Conservation (phyloP, 2,329 filamentous ascomycete genomes). For the Pseudogymnoascus sp. region DNA sequence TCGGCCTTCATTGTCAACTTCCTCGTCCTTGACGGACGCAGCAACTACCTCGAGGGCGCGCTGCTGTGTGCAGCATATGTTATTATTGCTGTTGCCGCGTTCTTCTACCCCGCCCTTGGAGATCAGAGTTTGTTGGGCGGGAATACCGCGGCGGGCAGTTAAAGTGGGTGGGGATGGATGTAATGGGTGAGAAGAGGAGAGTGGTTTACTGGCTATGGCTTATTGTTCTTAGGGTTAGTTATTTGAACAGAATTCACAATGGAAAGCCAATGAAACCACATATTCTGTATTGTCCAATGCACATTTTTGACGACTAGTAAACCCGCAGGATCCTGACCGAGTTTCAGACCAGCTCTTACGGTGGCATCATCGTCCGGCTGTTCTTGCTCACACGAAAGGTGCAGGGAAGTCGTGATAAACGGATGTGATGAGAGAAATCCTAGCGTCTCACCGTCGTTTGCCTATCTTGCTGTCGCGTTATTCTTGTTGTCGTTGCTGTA, state of each 20-base stretch:
- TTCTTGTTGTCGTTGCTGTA: neutral
- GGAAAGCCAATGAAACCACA: neutral
- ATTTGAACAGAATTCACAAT: neutral
- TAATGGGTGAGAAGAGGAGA: neutral
- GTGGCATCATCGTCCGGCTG: constrained; percentile 9
- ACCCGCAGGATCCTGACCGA: neutral
- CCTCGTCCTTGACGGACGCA: constrained; percentile 73
- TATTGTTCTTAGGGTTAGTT: neutral
- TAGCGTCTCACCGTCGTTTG: neutral
- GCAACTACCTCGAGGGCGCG: constrained; percentile 78
- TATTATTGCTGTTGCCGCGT: constrained; percentile 59
- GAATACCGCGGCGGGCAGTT: constrained; percentile 22
- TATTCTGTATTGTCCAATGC: neutral
- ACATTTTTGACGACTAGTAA: neutral
- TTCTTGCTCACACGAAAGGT: constrained; percentile 4
- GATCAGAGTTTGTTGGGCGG: constrained; percentile 37
- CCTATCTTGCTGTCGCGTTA: neutral
- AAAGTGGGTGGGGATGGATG: constrained; percentile 13
- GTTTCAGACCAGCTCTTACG: neutral
- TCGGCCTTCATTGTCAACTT: constrained; percentile 83
- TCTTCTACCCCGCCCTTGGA: constrained; percentile 51
- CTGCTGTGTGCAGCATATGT: constrained; percentile 58
- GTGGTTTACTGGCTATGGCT: neutral
- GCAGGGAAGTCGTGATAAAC: neutral
- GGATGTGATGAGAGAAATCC: neutral